Percentiles rank a stretch among this genome's conserved stretches.
Evolutionary conservation across 129 eudicot species (phyloP).

Genomic region (Kitagawia praeruptora): DNA sequence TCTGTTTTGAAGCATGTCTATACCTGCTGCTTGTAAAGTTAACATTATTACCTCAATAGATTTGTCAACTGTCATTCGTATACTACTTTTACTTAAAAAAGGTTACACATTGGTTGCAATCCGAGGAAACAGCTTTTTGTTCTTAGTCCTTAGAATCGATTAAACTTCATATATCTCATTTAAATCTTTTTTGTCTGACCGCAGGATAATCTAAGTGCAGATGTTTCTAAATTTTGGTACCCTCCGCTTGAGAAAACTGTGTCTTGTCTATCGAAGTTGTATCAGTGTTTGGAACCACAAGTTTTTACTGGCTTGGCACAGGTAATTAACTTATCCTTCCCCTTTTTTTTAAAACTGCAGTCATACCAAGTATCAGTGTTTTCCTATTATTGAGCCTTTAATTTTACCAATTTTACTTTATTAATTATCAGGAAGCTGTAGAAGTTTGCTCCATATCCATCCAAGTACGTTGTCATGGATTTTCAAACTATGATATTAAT

Average conservation of each 20-base stretch:
- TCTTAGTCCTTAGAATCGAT: constrained; percentile 2
- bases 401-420: constrained; percentile 10
- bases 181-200: not conserved
- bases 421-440: constrained; percentile 74
- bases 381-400: not conserved
- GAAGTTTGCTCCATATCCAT: constrained; percentile 85
- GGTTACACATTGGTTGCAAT: not conserved
- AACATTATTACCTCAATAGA: not conserved
- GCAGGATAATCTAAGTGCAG: constrained; percentile 58
- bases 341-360: not conserved
- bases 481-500: not conserved
- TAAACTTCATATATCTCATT: not conserved
- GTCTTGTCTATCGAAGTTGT: constrained; percentile 80
- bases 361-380: not conserved
- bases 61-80: not conserved
- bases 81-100: not conserved
- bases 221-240: constrained; percentile 78
- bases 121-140: not conserved
- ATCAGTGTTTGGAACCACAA: constrained; percentile 68
- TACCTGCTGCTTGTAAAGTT: not conserved
- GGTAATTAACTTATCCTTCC: constrained; percentile 32
- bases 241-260: constrained; percentile 95
- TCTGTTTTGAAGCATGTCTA: constrained; percentile 1
- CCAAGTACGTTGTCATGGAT: constrained; percentile 50
- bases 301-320: constrained; percentile 99